These are phyloP conservation scores for Fusarium continuum DNA, from an alignment of 2,329 filamentous ascomycete genomes.

Conservation along the genomic window DNA sequence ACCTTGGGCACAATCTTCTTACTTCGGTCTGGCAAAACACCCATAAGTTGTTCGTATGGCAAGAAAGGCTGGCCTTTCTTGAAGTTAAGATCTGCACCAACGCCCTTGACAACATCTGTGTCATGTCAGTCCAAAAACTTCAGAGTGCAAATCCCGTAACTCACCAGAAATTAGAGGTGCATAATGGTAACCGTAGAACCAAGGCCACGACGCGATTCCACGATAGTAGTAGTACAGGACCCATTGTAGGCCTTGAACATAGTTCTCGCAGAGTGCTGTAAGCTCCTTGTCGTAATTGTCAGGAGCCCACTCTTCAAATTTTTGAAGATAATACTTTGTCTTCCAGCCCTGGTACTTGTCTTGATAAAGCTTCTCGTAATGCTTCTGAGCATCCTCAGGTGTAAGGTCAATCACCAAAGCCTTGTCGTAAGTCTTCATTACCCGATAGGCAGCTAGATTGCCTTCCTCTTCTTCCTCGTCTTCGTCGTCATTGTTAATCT, in stretches of 20 bases:
- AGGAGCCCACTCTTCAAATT: slow-evolving; percentile 86
- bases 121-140: slow-evolving; percentile 49
- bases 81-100: slow-evolving; percentile 90
- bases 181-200: slow-evolving; percentile 98
- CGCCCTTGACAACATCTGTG: slow-evolving; percentile 84
- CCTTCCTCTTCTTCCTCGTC: slow-evolving; percentile 76
- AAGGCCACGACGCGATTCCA: slow-evolving; percentile 97
- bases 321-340: slow-evolving; percentile 88
- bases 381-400: slow-evolving; percentile 78
- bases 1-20: slow-evolving; percentile 91
- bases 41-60: slow-evolving; percentile 97
- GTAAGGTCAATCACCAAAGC: slow-evolving; percentile 85
- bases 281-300: slow-evolving; percentile 81
- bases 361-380: slow-evolving; percentile 86
- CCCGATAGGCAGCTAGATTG: slow-evolving; percentile 82
- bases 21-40: slow-evolving; percentile 94
- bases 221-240: slow-evolving; percentile 98
- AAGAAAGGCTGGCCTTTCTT: slow-evolving; percentile 93
- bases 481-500: slow-evolving; percentile 53
- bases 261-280: slow-evolving; percentile 88
- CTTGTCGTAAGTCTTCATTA: slow-evolving; percentile 90
- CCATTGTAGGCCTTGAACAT: slow-evolving; percentile 97
- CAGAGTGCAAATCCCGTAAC: slow-evolving; percentile 11
- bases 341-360: slow-evolving; percentile 94
- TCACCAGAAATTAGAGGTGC: slow-evolving; percentile 91